Evolutionary conservation across 169 alveolate species (phyloP), one percentile per base, ranked within the genome.

Genomic region (Neospora caninum): DNA sequence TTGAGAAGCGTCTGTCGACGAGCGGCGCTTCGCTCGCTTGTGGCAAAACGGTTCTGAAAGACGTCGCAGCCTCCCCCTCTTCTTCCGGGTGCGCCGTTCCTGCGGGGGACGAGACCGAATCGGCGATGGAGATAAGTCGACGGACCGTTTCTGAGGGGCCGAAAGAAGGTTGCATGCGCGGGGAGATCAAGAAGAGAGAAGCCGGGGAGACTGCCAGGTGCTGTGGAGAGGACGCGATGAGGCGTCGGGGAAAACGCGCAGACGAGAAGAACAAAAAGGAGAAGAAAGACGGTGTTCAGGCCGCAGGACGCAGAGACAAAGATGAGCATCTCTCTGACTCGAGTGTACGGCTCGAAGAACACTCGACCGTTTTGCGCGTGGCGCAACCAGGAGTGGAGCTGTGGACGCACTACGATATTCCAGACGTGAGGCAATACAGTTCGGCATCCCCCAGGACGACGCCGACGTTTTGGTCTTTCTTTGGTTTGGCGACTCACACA

Each of bases 331-430:
- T 9, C 36, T 64, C 78, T 20, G 36, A 25, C 36, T 13, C 78
- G 78, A 4, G 13, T 20, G 78, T 29, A 4, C 78, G 36, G 2
- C 36, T 64, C 78, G 34, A 64, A 64, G 78, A 20, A 64, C 97
- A 95, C 80, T 95, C 97, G 25, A 95, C 96, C 25, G 95, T 95
- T 20, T 53, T 95, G 78, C 88, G 97, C 31, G 93, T 95, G 22
- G 93, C 97, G 27, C 97, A 95, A 34, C 93, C 95, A 31, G 95
- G 96, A 20, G 53, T 95, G 34, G 97, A 95, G 42, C 94, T 95
- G 43, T 95, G 97, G 97, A 95, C 97, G 0, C 97, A 95, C 87
- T 95, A 95, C 91, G 97, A 95, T 53, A 95, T 96, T 41, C 88
- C 95, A 31, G 97, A 95, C 80, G 97, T 95, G 41, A n/a, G 91